Percentiles rank a stretch among this genome's conserved stretches.
Evolutionary conservation across 1,284 basidiomycete genomes (phyloP).

Genomic region (Marasmius oreades): DNA sequence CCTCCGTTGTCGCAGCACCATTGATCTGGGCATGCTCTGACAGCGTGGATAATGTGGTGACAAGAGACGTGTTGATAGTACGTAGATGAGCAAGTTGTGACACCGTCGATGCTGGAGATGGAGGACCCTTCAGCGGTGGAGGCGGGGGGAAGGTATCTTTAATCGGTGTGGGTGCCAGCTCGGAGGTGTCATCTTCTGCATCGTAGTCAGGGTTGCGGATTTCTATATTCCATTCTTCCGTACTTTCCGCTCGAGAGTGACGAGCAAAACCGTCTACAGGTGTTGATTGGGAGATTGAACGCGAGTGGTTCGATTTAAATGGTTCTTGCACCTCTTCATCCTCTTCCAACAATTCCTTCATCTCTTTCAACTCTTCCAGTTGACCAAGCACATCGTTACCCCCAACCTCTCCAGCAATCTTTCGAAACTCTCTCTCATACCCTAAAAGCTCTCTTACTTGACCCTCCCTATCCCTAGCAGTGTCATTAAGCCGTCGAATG

Average conservation of each 20-base stretch:
- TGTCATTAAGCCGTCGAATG: constrained; percentile 72
- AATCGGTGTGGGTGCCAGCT: constrained; percentile 30
- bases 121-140: constrained; percentile 41
- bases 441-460: constrained; percentile 74
- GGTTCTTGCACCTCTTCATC: constrained; percentile 32
- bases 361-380: constrained; percentile 56
- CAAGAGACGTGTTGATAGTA: constrained; percentile 65
- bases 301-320: not conserved
- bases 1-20: constrained; percentile 75
- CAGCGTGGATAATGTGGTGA: constrained; percentile 68
- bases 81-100: constrained; percentile 67
- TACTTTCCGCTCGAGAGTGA: constrained; percentile 22
- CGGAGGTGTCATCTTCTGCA: constrained; percentile 37
- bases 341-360: constrained; percentile 49
- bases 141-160: constrained; percentile 50
- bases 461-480: constrained; percentile 68
- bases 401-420: constrained; percentile 71
- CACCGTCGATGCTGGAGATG: constrained; percentile 53
- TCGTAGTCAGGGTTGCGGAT: constrained; percentile 47
- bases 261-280: constrained; percentile 19
- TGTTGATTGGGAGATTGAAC: constrained; percentile 19
- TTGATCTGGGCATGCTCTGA: constrained; percentile 87
- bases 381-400: constrained; percentile 69
- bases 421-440: constrained; percentile 74
- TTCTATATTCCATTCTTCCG: constrained; percentile 60